These are phyloP conservation scores for Marchantia polymorpha DNA, from an alignment of 225 moss, liverwort and hornwort species.

Conservation along the genomic window DNA sequence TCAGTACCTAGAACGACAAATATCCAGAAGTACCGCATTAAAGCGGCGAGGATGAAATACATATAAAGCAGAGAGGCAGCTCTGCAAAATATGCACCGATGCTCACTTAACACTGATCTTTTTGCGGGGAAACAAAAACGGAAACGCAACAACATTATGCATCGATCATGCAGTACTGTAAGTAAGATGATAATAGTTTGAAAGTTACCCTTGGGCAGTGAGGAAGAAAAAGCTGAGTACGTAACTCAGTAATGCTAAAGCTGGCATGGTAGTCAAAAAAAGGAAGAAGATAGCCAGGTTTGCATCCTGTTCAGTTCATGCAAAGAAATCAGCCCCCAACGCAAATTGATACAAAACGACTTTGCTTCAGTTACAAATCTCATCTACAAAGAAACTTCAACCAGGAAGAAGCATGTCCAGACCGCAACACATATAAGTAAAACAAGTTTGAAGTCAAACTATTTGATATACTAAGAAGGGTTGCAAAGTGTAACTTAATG, in stretches of 20 bases:
- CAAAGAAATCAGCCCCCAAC: too few relatives aligned
- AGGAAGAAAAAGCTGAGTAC: constrained; percentile 62
- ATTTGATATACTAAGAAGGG: too few relatives aligned
- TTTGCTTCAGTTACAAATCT: too few relatives aligned
- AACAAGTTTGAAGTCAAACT: too few relatives aligned
- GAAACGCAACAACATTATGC: neutral
- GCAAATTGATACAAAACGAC: too few relatives aligned
- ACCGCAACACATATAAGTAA: too few relatives aligned
- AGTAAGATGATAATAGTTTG: neutral
- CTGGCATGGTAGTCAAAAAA: constrained; percentile 72
- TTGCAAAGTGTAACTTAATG: too few relatives aligned
- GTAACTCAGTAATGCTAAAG: constrained; percentile 65
- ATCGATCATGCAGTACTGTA: neutral
- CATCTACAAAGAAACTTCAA: too few relatives aligned
- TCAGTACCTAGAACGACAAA: constrained; percentile 49
- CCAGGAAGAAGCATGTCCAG: too few relatives aligned
- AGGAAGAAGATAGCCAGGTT: constrained; percentile 59
- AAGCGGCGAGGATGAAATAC: constrained; percentile 58
- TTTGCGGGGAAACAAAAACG: too few relatives aligned
- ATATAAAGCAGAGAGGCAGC: constrained; percentile 64
- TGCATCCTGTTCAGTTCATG: constrained; percentile 52
- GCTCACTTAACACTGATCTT: too few relatives aligned
- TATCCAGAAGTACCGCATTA: constrained; percentile 60
- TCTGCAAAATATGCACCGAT: constrained; percentile 36
- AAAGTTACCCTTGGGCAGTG: constrained; percentile 50